These are phyloP conservation scores for Echeveria elegans DNA, from an alignment of 164 flowering plant species.

Conservation along the genomic window DNA sequence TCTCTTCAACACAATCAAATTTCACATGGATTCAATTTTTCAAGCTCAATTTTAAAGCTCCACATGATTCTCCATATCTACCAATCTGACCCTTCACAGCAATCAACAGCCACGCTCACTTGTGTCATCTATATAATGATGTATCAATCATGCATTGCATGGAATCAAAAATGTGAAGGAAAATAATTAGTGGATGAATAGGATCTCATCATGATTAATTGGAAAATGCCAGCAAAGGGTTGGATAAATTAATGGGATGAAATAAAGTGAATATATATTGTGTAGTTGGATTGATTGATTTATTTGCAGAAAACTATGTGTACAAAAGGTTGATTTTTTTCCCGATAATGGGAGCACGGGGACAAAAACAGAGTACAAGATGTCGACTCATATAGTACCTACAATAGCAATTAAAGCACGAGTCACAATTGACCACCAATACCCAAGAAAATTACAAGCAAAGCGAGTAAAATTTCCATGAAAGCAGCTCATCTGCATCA, in stretches of 20 bases:
- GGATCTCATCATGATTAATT: background rate
- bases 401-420: too few relatives aligned
- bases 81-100: background rate
- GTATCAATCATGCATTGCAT: background rate
- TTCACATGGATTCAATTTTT: background rate
- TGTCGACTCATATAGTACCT: too few relatives aligned
- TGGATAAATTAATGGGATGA: background rate
- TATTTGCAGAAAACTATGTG: background rate
- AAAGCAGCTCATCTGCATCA: too few relatives aligned
- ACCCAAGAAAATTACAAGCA: too few relatives aligned
- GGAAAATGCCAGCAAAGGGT: background rate
- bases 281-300: background rate
- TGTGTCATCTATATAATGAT: constrained; percentile 5
- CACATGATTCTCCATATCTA: background rate
- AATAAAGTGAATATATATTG: background rate
- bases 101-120: background rate
- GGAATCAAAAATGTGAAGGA: background rate
- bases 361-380: too few relatives aligned
- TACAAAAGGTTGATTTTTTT: background rate
- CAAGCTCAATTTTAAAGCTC: background rate
- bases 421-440: too few relatives aligned
- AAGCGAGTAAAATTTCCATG: too few relatives aligned
- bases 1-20: background rate
- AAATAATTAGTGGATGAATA: background rate
- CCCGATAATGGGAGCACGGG: too few relatives aligned